Evolutionary conservation across 2,329 filamentous ascomycete species (phyloP), one percentile per base, ranked within the genome.

Genomic region (Stagonosporopsis vannaccii): DNA sequence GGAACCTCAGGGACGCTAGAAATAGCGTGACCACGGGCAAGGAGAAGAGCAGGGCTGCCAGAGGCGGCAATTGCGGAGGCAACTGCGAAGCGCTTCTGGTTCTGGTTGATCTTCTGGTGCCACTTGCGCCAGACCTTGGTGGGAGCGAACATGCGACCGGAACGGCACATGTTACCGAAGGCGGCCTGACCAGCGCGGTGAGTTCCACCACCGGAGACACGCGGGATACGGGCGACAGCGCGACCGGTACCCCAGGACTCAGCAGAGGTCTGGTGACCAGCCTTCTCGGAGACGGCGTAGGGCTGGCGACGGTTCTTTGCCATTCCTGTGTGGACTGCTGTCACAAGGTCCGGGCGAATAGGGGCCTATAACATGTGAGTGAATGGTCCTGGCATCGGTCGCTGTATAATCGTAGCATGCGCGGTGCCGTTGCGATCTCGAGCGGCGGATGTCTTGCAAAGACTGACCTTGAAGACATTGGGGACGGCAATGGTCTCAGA

Each of bases 51-150:
- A 76, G 93, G 89, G 77, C 93, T 92, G 74, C 94, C 94, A 70
- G 95, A 97, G 75, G 95, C 95, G 82, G 95, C 95, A 76, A 99
- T 87, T 77, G 95, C 95, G 76, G 95, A 99, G 80, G 92, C 92
- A 77, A 92, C 96, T 82, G 95, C 95, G 82, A 97, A 99, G 77
- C 95, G 95, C 87, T 95, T 97, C 88, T 99, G 95, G 82, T 90
- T 90, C 82, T 96, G 88, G 88, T 96, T 97, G 88, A 99, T 88
- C 92, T 98, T 98, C 87, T 97, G 87, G 87, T 99, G 95, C 96
- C 95, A 99, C 87, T 97, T 97, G 82, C 95, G 88, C 96, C 95
- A 99, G 85, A 97, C 90, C 90, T 99, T 99, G 84, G 95, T 99
- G 72, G 95, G 95, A 74, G 95, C 95, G 85, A 99, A 99, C 95